Percentiles rank a stretch among this genome's conserved stretches.
Evolutionary conservation across 805 yeast genomes (phyloP).

Genomic region (Maudiozyma saulgeensis): DNA sequence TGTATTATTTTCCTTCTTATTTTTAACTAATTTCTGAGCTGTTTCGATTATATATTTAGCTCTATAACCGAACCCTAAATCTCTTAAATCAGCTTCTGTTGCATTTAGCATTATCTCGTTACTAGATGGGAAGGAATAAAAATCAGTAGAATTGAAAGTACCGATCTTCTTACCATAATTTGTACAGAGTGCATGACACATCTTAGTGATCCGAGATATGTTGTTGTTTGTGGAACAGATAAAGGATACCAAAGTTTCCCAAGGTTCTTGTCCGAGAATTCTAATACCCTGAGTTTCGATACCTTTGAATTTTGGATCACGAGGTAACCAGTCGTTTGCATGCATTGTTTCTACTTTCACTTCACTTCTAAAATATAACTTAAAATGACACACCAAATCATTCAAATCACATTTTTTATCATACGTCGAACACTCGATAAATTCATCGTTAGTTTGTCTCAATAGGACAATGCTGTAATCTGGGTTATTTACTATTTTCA

Average conservation of each 20-base stretch:
- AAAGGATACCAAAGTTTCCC: slow-evolving; percentile 87
- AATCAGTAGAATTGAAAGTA: slow-evolving; percentile 42
- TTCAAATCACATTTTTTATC: slow-evolving; percentile 24
- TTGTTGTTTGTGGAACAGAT: slow-evolving; percentile 96
- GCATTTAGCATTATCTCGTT: slow-evolving; percentile 33
- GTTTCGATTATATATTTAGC: slow-evolving; percentile 82
- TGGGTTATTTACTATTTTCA: slow-evolving; percentile 19
- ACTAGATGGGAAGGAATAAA: slow-evolving; percentile 71
- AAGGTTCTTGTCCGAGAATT: slow-evolving; percentile 86
- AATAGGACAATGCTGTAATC: slow-evolving; percentile 53
- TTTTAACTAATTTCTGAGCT: slow-evolving; percentile 43
- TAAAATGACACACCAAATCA: slow-evolving; percentile 36
- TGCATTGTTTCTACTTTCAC: slow-evolving; percentile 47
- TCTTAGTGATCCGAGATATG: slow-evolving; percentile 82
- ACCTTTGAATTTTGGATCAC: slow-evolving; percentile 42
- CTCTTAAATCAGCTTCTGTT: slow-evolving; percentile 39
- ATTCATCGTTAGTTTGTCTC: slow-evolving; percentile 46
- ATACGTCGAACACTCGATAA: slow-evolving; percentile 44
- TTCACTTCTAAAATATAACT: slow-evolving; percentile 63
- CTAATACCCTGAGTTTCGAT: slow-evolving; percentile 54
- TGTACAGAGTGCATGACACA: slow-evolving; percentile 73
- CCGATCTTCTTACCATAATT: slow-evolving; percentile 59
- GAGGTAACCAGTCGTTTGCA: slow-evolving; percentile 44
- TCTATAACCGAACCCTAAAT: slow-evolving; percentile 72
- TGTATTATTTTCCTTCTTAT: slow-evolving; percentile 14